phyloP scores from a whole-genome alignment of 768 basidiomycete species.

The Piloderma croceum region DNA sequence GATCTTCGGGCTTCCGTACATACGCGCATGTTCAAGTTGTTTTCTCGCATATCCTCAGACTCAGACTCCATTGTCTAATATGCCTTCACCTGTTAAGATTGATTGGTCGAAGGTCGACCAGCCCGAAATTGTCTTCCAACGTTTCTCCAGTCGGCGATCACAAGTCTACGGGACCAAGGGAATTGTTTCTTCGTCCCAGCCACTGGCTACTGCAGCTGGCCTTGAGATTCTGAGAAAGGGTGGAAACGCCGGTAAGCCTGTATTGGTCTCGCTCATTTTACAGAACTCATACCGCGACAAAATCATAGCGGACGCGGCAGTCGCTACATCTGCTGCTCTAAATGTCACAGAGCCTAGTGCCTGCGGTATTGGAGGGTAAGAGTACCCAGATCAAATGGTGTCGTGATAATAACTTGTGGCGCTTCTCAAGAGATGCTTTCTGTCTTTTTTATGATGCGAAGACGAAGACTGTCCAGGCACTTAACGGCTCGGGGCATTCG shows the following conservation, averaged over 20 bases:
- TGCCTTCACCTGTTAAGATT: conserved; percentile 30
- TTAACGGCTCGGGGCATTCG: conserved; percentile 90
- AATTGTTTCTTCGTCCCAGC: conserved; percentile 84
- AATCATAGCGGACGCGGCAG: conserved; percentile 79
- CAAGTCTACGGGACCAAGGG: conserved; percentile 86
- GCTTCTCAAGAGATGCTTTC: conserved; percentile 66
- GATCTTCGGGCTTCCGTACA: too few relatives aligned
- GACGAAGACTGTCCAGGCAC: conserved; percentile 73
- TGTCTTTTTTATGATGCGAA: conserved; percentile 89
- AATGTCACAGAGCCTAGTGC: conserved; percentile 87
- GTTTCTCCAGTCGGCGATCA: conserved; percentile 80
- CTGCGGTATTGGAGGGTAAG: conserved; percentile 90
- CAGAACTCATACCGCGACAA: conserved; percentile 1
- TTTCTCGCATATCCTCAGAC: too few relatives aligned
- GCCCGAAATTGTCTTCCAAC: conserved; percentile 59
- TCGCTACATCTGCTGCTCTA: conserved; percentile 86
- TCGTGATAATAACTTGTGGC: conserved; percentile 11
- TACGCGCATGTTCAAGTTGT: too few relatives aligned
- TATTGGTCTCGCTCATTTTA: conserved; percentile 1
- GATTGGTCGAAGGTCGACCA: conserved; percentile 62
- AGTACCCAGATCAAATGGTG: conserved; percentile 3
- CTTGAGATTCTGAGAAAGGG: conserved; percentile 88
- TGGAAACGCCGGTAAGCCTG: conserved; percentile 86
- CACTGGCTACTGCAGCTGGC: conserved; percentile 86
- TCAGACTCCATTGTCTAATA: too few relatives aligned